Evolutionary conservation across 179 eudicot species (phyloP).

Genomic region (Patellifolia procumbens): DNA sequence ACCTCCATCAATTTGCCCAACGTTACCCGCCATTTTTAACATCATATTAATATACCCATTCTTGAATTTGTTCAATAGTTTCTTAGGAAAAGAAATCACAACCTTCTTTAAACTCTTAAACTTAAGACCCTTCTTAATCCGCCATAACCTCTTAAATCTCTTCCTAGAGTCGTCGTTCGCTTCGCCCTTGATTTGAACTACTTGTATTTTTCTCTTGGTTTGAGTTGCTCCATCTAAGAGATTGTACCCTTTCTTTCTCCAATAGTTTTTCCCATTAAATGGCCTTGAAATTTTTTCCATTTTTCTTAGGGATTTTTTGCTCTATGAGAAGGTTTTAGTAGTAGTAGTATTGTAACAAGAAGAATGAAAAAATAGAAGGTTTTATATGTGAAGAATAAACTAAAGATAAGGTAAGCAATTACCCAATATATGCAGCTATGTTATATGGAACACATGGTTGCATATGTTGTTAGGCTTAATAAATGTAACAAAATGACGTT

Average conservation of each 20-base stretch:
- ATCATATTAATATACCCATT: conserved; percentile 62
- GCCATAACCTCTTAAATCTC: conserved; percentile 40
- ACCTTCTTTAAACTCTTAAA: conserved; percentile 29
- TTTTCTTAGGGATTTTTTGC: no score
- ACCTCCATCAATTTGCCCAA: conserved; percentile 28
- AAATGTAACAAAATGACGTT: not conserved
- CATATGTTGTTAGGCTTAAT: not conserved
- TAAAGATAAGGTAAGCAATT: not conserved
- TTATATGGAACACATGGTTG: not conserved
- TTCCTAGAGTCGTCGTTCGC: not conserved
- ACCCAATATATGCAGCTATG: not conserved
- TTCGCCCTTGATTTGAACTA: conserved; percentile 30
- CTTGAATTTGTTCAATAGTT: conserved; percentile 51
- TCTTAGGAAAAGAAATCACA: conserved; percentile 34
- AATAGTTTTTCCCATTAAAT: conserved; percentile 16
- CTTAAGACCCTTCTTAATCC: conserved; percentile 37
- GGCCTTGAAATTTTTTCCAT: conserved; percentile 11
- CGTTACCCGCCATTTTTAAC: conserved; percentile 48
- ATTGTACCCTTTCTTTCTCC: conserved; percentile 12
- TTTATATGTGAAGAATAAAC: not conserved
- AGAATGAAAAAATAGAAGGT: not conserved
- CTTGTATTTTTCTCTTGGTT: conserved; percentile 32
- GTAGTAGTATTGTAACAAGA: not conserved
- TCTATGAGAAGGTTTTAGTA: not conserved
- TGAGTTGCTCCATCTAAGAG: conserved; percentile 30